phyloP scores from a whole-genome alignment of 768 basidiomycete genomes.

The Macrolepiota albuminosa region DNA sequence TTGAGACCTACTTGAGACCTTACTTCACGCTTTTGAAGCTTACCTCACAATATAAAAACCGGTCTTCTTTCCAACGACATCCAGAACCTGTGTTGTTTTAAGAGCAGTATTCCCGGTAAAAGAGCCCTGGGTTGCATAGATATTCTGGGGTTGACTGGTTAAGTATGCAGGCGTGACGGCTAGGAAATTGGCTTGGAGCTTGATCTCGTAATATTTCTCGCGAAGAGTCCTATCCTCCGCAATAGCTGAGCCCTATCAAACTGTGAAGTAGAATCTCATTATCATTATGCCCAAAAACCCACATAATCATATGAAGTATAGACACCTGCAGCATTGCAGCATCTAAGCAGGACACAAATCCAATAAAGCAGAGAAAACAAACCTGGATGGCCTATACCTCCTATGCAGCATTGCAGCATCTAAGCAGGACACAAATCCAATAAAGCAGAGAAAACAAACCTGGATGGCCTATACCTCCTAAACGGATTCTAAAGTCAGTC shows the following conservation, averaged over 20 bases:
- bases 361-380: neutral
- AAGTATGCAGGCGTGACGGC: slow-evolving; percentile 46
- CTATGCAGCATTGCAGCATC: slow-evolving; percentile 16
- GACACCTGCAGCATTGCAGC: slow-evolving; percentile 24
- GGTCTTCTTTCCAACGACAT: slow-evolving; percentile 42
- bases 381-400: slow-evolving; percentile 34
- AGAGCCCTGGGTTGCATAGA: slow-evolving; percentile 33
- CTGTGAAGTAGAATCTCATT: neutral
- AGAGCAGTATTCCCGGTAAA: slow-evolving; percentile 46
- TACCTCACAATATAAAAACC: slow-evolving; percentile 44
- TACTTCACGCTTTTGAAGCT: neutral
- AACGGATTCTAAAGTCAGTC: neutral
- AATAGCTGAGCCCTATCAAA: slow-evolving; percentile 39
- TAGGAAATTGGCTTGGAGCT: slow-evolving; percentile 47
- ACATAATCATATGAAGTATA: slow-evolving; percentile 45
- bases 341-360: neutral
- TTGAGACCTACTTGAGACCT: neutral
- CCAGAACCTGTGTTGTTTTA: slow-evolving; percentile 44
- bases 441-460: slow-evolving; percentile 15
- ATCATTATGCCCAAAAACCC: slow-evolving; percentile 3
- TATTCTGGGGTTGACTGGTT: slow-evolving; percentile 41
- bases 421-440: neutral
- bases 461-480: slow-evolving; percentile 32
- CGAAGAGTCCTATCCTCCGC: slow-evolving; percentile 47
- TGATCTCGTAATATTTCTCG: slow-evolving; percentile 51